A percentile compares a stretch with the other conserved stretches of the same genome.
phyloP scores from a whole-genome alignment of 192 early-diverging fungal species.

The Coemansia sp. region DNA sequence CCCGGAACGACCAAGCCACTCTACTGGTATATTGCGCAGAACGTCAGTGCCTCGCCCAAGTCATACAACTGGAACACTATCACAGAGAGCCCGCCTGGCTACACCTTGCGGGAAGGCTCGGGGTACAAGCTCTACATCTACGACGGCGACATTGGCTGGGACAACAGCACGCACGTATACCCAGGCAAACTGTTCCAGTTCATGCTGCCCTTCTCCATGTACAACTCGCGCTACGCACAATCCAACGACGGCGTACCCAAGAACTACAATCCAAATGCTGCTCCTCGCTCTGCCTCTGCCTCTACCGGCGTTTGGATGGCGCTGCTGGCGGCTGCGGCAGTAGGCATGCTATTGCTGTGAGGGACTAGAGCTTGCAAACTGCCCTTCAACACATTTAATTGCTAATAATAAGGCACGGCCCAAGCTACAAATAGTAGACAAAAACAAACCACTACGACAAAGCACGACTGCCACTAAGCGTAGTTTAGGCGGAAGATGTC shows the following conservation, averaged over 20 bases:
- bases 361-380: background rate
- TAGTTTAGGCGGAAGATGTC: constrained; percentile 86
- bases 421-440: too few species aligned
- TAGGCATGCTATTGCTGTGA: constrained; percentile 10
- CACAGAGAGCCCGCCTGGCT: constrained; percentile 54
- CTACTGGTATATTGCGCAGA: constrained; percentile 57
- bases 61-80: constrained; percentile 53
- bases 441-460: too few species aligned
- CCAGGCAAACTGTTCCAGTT: constrained; percentile 57
- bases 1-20: constrained; percentile 54
- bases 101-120: constrained; percentile 47
- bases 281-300: constrained; percentile 19
- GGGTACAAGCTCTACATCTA: constrained; percentile 56
- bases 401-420: background rate
- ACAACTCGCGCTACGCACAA: constrained; percentile 56
- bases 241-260: constrained; percentile 55
- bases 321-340: constrained; percentile 8
- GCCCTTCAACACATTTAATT: background rate
- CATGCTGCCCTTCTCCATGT: constrained; percentile 57
- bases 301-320: constrained; percentile 10
- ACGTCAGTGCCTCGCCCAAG: constrained; percentile 38
- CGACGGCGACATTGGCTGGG: constrained; percentile 54
- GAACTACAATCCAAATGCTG: constrained; percentile 56
- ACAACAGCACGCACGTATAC: constrained; percentile 52
- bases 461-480: constrained; percentile 24